Evolutionary conservation across 306 rosid genomes (phyloP).

Genomic region (Vigna nakashimae): DNA sequence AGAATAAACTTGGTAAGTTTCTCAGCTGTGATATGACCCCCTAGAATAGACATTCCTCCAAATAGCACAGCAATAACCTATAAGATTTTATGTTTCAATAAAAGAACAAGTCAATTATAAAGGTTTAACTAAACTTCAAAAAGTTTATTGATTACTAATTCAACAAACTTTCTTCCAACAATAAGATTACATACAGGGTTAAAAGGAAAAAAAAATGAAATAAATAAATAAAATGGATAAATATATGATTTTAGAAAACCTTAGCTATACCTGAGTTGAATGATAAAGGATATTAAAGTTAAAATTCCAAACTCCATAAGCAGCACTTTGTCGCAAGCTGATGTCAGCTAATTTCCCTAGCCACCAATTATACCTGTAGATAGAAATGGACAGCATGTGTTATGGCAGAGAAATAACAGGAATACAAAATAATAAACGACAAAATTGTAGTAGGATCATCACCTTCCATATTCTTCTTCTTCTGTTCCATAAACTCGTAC

Average conservation of each 20-base stretch:
- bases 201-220: conserved; percentile 7
- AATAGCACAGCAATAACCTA: conserved; percentile 86
- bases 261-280: conserved; percentile 80
- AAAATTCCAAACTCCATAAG: conserved; percentile 88
- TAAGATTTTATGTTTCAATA: conserved; percentile 45
- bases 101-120: conserved; percentile 47
- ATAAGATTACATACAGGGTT: conserved; percentile 12
- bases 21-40: conserved; percentile 89
- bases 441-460: conserved; percentile 37
- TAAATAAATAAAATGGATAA: background rate
- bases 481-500: conserved; percentile 96
- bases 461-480: conserved; percentile 85
- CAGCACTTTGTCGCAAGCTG: conserved; percentile 91
- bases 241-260: conserved; percentile 19
- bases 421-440: conserved; percentile 15
- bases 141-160: conserved; percentile 15
- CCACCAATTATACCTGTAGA: conserved; percentile 81
- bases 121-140: conserved; percentile 31
- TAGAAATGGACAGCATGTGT: conserved; percentile 29
- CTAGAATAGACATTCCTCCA: conserved; percentile 91
- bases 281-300: conserved; percentile 88
- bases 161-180: conserved; percentile 16
- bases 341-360: conserved; percentile 81
- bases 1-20: conserved; percentile 91
- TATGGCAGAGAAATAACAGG: conserved; percentile 37